These are phyloP conservation scores for Kodamaea neixiangensis DNA, from an alignment of 805 yeast genomes.

Conservation along the genomic window DNA sequence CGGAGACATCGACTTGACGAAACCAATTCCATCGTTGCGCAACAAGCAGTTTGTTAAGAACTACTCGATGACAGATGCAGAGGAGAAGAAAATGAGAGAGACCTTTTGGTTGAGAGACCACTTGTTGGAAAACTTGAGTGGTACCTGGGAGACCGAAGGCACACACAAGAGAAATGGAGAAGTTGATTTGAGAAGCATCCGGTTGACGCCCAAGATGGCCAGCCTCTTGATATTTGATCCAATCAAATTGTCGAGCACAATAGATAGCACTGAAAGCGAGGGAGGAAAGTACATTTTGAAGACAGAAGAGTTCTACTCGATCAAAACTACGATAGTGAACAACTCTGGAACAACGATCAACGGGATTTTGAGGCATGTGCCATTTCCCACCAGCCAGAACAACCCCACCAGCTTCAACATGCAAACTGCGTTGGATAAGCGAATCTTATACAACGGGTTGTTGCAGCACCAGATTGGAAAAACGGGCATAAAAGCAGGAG, in stretches of 20 bases:
- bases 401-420: constrained; percentile 13
- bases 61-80: constrained; percentile 53
- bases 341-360: constrained; percentile 39
- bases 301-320: constrained; percentile 51
- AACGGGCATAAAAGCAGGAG: constrained; percentile 44
- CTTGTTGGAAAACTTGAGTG: constrained; percentile 58
- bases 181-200: constrained; percentile 66
- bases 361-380: constrained; percentile 67
- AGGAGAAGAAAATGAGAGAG: constrained; percentile 56
- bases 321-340: constrained; percentile 54
- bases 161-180: constrained; percentile 46
- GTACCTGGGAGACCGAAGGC: constrained; percentile 57
- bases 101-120: constrained; percentile 81
- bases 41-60: constrained; percentile 70
- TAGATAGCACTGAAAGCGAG: constrained; percentile 10
- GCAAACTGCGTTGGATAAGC: constrained; percentile 49
- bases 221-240: constrained; percentile 45
- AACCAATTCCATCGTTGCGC: constrained; percentile 68
- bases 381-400: constrained; percentile 30
- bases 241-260: constrained; percentile 19
- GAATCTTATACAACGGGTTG: constrained; percentile 70
- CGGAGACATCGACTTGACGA: constrained; percentile 42
- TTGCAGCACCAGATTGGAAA: constrained; percentile 49
- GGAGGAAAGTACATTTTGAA: constrained; percentile 35
- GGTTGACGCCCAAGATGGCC: constrained; percentile 64